Evolutionary conservation across 805 yeast species (phyloP).

Genomic region (Brettanomyces sp.): DNA sequence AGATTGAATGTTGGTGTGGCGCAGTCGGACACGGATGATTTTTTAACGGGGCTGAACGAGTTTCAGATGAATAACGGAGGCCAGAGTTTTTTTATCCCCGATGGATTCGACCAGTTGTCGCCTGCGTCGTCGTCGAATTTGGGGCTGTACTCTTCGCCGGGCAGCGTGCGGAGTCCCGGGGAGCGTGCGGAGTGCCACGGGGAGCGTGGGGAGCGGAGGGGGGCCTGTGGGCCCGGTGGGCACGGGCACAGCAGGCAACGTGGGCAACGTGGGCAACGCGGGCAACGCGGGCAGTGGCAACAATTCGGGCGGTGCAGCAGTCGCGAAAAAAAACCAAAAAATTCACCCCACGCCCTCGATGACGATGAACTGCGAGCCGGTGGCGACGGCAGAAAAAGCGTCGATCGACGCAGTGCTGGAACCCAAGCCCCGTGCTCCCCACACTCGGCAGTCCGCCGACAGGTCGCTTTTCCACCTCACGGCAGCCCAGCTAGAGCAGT

Average conservation of each 20-base stretch:
- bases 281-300: not conserved
- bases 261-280: not conserved
- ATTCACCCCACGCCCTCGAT: not conserved
- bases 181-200: not conserved
- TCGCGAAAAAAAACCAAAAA: not conserved
- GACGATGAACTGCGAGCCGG: not conserved
- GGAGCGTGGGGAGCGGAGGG: not conserved
- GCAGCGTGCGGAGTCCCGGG: not conserved
- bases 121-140: conserved; percentile 11
- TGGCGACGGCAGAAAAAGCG: not conserved
- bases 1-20: not conserved
- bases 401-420: not conserved
- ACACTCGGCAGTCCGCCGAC: conserved; percentile 1
- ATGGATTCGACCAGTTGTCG: conserved; percentile 20
- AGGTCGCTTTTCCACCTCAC: conserved; percentile 8
- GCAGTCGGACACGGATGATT: conserved; percentile 2
- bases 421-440: not conserved
- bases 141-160: conserved; percentile 2
- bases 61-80: conserved; percentile 17
- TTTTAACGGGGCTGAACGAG: conserved; percentile 16
- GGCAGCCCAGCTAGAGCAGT: conserved; percentile 13
- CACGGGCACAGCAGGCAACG: not conserved
- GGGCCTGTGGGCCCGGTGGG: not conserved
- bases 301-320: not conserved
- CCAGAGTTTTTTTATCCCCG: conserved; percentile 22